Conservation (phyloP, 352 stramenopile species). For the Blastocystis sp. region DNA sequence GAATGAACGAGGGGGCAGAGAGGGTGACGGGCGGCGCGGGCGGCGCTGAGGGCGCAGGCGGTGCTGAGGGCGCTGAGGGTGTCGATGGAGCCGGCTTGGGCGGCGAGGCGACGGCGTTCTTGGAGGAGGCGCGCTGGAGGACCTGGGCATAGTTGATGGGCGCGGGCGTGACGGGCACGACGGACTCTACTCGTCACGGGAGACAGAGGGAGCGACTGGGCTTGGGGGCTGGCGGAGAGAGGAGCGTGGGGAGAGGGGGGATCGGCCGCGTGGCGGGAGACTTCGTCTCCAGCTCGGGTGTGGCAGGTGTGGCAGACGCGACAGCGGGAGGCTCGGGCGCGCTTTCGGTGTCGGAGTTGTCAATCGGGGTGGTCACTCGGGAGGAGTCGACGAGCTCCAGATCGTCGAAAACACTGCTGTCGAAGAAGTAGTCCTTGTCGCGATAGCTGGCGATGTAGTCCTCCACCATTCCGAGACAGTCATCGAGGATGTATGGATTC, state of each 20-base stretch:
- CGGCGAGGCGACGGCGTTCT: not conserved
- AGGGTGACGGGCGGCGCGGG: not conserved
- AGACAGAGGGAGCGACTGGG: not conserved
- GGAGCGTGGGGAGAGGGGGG: not conserved
- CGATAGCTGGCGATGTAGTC: slow-evolving; percentile 44
- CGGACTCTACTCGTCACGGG: not conserved
- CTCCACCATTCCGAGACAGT: not conserved
- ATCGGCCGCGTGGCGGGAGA: not conserved
- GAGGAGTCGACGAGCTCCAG: not conserved
- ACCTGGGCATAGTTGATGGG: slow-evolving; percentile 56
- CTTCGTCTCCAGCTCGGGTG: not conserved
- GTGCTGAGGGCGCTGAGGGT: not conserved
- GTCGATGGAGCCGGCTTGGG: not conserved
- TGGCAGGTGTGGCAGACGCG: not conserved
- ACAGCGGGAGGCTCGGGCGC: not conserved
- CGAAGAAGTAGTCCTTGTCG: slow-evolving; percentile 42
- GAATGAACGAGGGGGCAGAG: slow-evolving; percentile 6
- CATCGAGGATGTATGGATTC: slow-evolving; percentile 7
- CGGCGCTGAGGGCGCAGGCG: not conserved
- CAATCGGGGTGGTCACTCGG: not conserved
- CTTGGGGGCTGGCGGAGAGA: not conserved
- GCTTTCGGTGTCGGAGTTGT: not conserved
- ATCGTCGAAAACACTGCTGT: slow-evolving; percentile 38
- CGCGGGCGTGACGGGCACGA: not conserved
- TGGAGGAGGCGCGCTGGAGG: not conserved